Base-by-base conservation (phyloP, 352 stramenopile species). In the Globisporangium ultimum region DNA sequence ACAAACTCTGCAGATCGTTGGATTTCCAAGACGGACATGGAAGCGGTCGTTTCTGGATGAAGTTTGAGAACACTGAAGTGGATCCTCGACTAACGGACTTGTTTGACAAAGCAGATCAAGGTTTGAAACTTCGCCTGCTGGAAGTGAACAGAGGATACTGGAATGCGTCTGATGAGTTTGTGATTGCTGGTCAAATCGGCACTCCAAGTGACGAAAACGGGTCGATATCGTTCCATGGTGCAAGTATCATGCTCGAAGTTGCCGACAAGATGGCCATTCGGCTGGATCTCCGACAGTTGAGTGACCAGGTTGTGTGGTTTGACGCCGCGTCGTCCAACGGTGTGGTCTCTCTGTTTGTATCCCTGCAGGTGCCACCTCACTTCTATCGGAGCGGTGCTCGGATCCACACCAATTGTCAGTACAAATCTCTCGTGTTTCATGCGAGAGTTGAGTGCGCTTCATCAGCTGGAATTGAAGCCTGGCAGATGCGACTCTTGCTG, bases 201-300 rank as follows among this genome's bases (percentile, higher is more conserved):
- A 40, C 36, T 5, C 6, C 41, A n/a, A 20, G 36, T 53, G 36
- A 54, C 73, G 34, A 55, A 66, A 15, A 45, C 66, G 53, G 48
- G 54, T 46, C 40, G 59, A 63, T 64, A 7, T 48, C 43, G 43
- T 40, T 64, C 40, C 24, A 12, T 3, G 58, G 58, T 22, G 34
- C 58, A 15, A 5, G 59, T 60, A 18, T 45, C 34, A 28, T 56
- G 64, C 55, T 66, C 67, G 45, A 53, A 50, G 28, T 36, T 36
- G 28, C 28, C 8, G 28, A 36, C 3, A 62, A 66, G 15, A 55
- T 48, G 2, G 48, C 51, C 13, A 43, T 84, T 13, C 64, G 76
- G 14, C 76, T 87, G 49, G 77, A 87, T 61, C 55, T 84, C 43
- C 70, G 72, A 41, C 67, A 75, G 48, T 50, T 87, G 21, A 70